Percentiles rank a stretch among this genome's conserved stretches.
Conservation (phyloP, 345 rosid species). For the Lepidium africanum region DNA sequence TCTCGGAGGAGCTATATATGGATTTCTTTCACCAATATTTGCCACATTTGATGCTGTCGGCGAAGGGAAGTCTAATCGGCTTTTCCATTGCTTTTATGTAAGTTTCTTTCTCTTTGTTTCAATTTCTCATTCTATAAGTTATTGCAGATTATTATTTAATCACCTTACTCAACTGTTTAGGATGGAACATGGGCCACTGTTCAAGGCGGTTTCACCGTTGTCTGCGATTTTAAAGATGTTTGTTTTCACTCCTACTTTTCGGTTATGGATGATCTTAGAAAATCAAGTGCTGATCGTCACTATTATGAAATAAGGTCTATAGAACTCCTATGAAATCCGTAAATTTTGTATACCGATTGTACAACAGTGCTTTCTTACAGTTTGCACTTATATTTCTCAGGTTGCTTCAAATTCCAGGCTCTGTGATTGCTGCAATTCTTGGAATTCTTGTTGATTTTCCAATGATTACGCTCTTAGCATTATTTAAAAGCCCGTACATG, state of each 20-base stretch:
- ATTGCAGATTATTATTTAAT: neutral
- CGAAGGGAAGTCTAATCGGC: slow-evolving; percentile 59
- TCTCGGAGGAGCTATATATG: slow-evolving; percentile 59
- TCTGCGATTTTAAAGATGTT: slow-evolving; percentile 68
- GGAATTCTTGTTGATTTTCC: slow-evolving; percentile 72
- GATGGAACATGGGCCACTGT: slow-evolving; percentile 84
- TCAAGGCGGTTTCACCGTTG: slow-evolving; percentile 50
- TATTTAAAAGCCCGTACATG: slow-evolving; percentile 86
- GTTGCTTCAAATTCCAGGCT: slow-evolving; percentile 61
- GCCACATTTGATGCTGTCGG: slow-evolving; percentile 95
- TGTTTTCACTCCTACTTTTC: slow-evolving; percentile 73
- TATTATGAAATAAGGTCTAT: slow-evolving; percentile 81
- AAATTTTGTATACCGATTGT: neutral
- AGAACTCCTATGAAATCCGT: neutral
- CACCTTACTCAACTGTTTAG: slow-evolving; percentile 30
- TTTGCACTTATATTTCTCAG: slow-evolving; percentile 32
- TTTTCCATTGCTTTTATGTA: slow-evolving; percentile 77
- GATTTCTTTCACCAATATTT: slow-evolving; percentile 78
- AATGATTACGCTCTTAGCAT: slow-evolving; percentile 55
- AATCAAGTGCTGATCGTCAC: slow-evolving; percentile 41
- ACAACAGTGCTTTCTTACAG: neutral
- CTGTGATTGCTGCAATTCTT: slow-evolving; percentile 49
- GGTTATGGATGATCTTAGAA: slow-evolving; percentile 59
- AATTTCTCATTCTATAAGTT: neutral
- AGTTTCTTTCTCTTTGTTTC: slow-evolving; percentile 3